Evolutionary conservation across 2,329 filamentous ascomycete genomes (phyloP).

Genomic region (Penicillium sp.): DNA sequence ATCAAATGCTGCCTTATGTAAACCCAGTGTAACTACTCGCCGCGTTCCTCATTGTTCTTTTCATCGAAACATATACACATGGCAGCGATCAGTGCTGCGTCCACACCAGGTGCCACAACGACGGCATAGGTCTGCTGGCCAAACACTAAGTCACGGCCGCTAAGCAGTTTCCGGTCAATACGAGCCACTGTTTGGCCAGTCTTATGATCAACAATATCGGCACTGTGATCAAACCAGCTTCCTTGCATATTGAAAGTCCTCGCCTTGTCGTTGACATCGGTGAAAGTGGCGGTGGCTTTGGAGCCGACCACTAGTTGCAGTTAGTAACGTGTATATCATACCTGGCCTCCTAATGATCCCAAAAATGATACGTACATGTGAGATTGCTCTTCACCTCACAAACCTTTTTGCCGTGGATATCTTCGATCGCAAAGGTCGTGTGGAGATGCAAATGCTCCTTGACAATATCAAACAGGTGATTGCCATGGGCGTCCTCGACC

Average conservation of each 20-base stretch:
- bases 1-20: too few relatives aligned
- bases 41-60: conserved; percentile 54
- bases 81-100: conserved; percentile 64
- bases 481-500: conserved; percentile 19
- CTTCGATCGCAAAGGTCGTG: conserved; percentile 36
- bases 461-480: conserved; percentile 24
- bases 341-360: neutral
- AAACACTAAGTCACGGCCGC: conserved; percentile 57
- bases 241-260: conserved; percentile 60
- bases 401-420: conserved; percentile 48
- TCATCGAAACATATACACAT: conserved; percentile 69
- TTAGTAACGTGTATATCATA: conserved; percentile 3
- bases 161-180: conserved; percentile 61
- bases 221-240: conserved; percentile 58
- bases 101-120: conserved; percentile 63
- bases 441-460: conserved; percentile 25
- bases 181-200: conserved; percentile 55
- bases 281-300: conserved; percentile 50
- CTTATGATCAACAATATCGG: conserved; percentile 57
- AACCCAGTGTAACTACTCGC: neutral
- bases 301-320: conserved; percentile 21
- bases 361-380: conserved; percentile 43
- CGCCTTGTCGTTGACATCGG: conserved; percentile 46
- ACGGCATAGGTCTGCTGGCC: conserved; percentile 67
- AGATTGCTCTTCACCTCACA: conserved; percentile 59